phyloP scores from a whole-genome alignment of 1,284 basidiomycete genomes.

The Fistulina hepatica region DNA sequence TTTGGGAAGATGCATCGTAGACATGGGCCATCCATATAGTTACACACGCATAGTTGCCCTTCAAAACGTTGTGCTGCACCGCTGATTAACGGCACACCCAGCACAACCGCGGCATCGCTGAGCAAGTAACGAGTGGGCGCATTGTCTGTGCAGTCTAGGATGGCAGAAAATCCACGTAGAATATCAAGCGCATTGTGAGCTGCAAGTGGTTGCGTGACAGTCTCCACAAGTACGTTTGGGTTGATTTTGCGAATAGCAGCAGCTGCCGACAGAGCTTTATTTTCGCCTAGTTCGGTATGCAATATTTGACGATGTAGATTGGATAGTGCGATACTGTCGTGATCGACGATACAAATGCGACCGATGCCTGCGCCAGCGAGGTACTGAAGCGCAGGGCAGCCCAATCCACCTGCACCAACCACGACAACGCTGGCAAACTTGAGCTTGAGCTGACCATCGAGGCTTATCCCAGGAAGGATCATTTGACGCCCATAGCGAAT shows the following conservation, averaged over 20 bases:
- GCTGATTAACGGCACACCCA: constrained; percentile 74
- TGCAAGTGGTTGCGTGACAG: constrained; percentile 42
- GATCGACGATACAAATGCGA: constrained; percentile 83
- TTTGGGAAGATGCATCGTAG: constrained; percentile 91
- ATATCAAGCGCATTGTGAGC: constrained; percentile 51
- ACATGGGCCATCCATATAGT: constrained; percentile 68
- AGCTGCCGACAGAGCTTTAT: constrained; percentile 76
- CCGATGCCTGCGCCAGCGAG: constrained; percentile 88
- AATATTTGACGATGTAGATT: constrained; percentile 93
- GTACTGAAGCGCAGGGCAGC: constrained; percentile 93
- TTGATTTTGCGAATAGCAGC: constrained; percentile 47
- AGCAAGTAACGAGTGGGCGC: constrained; percentile 87
- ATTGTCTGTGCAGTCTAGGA: constrained; percentile 96
- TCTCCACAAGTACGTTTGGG: constrained; percentile 45
- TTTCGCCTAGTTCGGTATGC: constrained; percentile 71
- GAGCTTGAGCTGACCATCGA: constrained; percentile 77
- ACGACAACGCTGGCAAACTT: constrained; percentile 71
- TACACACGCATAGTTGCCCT: constrained; percentile 84
- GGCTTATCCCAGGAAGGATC: constrained; percentile 52
- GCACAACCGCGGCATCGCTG: constrained; percentile 77
- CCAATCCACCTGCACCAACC: constrained; percentile 91
- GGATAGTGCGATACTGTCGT: constrained; percentile 83
- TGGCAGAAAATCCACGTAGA: constrained; percentile 59
- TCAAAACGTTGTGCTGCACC: constrained; percentile 90
- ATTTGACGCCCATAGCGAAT: constrained; percentile 92